Base-by-base conservation (phyloP, 192 early-diverging fungal genomes). In the Phlyctochytrium arcticum region DNA sequence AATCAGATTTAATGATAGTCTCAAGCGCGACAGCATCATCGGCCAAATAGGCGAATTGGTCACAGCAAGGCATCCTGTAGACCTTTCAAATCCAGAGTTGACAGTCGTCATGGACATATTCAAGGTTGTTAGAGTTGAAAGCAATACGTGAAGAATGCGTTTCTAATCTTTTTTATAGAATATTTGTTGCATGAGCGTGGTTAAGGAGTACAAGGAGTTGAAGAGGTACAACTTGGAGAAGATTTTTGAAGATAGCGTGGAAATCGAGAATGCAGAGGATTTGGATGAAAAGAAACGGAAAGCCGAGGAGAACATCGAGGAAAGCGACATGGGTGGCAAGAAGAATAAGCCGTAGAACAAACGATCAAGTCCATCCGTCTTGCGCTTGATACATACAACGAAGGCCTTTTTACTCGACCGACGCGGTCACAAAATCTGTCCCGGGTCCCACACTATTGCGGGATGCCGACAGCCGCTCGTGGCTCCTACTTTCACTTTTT, bases 191-290 rank as follows among this genome's bases (percentile, higher is more conserved):
- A 74, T 81, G 35, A 49, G 60, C 54, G 74, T 81, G 26, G 73
- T 77, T 1, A 27, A 48, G 30, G 68, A 72, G 39, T 81, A 73
- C 59, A 65, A 54, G 26, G 46, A 54, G 24, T 32, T 79, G 24
- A 75, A 72, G 39, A 73, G 72, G 58, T 81, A 63, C 57, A 78
- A 78, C 36, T 35, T 81, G 1, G 76, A 81, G 36, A 60, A 49
- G 19, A 57, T 71, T 26, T 44, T 51, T 42, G 69, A 68, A 23
- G 54, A 12, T 17, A 46, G 47, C 26, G 49, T 7, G 29, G n/a
- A 46, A 17, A 30, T n/a, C 19, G 1, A 23, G 3, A 0, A 48
- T 26, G 26, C 59, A 48, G 15, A 44, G 21, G n/a, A n/a, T n/a
- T n/a, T n/a, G n/a, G n/a, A n/a, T n/a, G n/a, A n/a, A n/a, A n/a